Conservation (phyloP, 2,329 filamentous ascomycete species). For the Pyricularia grisea region DNA sequence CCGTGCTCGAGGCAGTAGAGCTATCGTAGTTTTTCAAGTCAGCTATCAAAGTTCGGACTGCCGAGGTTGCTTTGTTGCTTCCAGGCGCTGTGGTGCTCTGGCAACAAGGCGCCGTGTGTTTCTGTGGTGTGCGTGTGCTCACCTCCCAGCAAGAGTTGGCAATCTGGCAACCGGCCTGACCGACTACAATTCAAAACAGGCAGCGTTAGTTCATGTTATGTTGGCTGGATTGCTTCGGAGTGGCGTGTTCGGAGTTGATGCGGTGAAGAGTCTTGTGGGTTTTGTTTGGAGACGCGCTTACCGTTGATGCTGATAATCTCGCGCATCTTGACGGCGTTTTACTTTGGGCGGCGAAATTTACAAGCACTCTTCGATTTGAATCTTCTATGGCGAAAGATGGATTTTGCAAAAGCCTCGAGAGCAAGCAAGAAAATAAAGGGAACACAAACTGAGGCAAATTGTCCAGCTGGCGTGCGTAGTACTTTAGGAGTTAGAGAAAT, state of each 20-base stretch:
- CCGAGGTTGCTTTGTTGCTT: not conserved
- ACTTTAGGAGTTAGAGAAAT: not conserved
- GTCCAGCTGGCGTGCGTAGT: not conserved
- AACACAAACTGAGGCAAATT: not conserved
- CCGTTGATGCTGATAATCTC: slow-evolving; percentile 99
- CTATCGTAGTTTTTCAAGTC: slow-evolving; percentile 37
- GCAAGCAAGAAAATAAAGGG: not conserved
- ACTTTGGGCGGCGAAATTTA: not conserved
- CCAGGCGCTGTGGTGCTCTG: not conserved
- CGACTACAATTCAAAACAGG: slow-evolving; percentile 57
- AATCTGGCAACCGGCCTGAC: slow-evolving; percentile 99
- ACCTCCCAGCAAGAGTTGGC: slow-evolving; percentile 99
- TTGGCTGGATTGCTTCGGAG: not conserved
- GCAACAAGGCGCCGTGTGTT: not conserved
- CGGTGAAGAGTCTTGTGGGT: slow-evolving; percentile 27
- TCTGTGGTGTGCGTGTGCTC: slow-evolving; percentile 30
- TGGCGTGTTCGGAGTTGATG: slow-evolving; percentile 20
- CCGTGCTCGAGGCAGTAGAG: slow-evolving; percentile 99
- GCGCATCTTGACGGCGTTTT: slow-evolving; percentile 55
- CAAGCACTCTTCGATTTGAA: not conserved
- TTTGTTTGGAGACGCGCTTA: slow-evolving; percentile 39
- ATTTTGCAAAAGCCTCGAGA: not conserved
- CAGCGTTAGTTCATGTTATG: slow-evolving; percentile 35
- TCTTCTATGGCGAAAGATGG: not conserved
- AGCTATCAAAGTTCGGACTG: not conserved